Conservation (phyloP, 805 yeast species). For the Hanseniaspora thailandica region DNA sequence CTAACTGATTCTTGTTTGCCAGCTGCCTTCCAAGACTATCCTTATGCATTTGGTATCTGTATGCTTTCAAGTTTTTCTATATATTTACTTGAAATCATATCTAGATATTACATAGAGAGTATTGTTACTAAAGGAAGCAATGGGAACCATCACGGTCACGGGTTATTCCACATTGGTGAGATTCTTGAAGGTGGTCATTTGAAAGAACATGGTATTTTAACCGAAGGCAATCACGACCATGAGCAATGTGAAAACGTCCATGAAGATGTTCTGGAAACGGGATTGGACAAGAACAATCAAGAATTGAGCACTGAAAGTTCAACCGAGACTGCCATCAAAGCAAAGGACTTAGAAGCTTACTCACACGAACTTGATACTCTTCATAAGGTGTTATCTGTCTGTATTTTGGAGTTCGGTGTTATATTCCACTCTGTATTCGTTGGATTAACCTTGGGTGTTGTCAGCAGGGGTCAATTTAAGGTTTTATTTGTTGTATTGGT, state of each 20-base stretch:
- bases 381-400: conserved; percentile 44
- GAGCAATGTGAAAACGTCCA: neutral
- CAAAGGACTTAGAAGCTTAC: neutral
- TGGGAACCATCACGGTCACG: conserved; percentile 38
- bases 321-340: neutral
- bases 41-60: conserved; percentile 49
- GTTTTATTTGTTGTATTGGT: conserved; percentile 58
- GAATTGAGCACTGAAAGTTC: neutral
- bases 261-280: neutral
- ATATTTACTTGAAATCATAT: conserved; percentile 39
- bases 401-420: conserved; percentile 66
- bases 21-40: conserved; percentile 41
- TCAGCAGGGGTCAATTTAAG: conserved; percentile 58
- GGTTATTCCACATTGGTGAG: neutral
- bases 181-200: neutral
- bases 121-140: conserved; percentile 23
- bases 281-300: neutral
- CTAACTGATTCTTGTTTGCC: conserved; percentile 50
- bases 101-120: conserved; percentile 34
- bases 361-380: conserved; percentile 37
- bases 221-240: neutral
- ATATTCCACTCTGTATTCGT: conserved; percentile 74
- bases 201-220: conserved; percentile 8
- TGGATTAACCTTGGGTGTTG: conserved; percentile 64
- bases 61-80: conserved; percentile 36